Percentiles rank a stretch among this genome's conserved stretches.
These are phyloP conservation scores for Penicillium psychrosexuale DNA, from an alignment of 2,329 filamentous ascomycete species.

Conservation along the genomic window DNA sequence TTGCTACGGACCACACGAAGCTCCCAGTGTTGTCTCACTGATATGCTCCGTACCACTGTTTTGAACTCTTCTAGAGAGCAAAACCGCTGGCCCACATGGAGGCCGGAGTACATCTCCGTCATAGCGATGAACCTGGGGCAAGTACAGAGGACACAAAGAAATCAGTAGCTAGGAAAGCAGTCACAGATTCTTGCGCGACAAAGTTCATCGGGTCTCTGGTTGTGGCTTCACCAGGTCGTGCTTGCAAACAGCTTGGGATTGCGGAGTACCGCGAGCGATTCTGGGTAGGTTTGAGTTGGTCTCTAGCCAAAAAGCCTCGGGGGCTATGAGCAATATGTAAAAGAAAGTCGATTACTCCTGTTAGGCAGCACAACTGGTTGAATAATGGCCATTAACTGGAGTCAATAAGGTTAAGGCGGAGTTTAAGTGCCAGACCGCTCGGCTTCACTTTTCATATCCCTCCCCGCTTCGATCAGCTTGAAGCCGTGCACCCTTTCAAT, in stretches of 20 bases:
- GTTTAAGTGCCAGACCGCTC: constrained; percentile 21
- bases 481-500: background rate
- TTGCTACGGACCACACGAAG: constrained; percentile 41
- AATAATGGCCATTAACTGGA: background rate
- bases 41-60: constrained; percentile 38
- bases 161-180: constrained; percentile 15
- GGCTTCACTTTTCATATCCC: constrained; percentile 21
- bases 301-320: background rate
- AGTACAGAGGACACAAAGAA: constrained; percentile 14
- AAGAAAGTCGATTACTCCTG: background rate
- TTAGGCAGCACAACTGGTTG: constrained; percentile 2
- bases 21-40: constrained; percentile 43
- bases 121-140: constrained; percentile 22
- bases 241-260: constrained; percentile 5
- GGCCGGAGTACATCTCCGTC: constrained; percentile 41
- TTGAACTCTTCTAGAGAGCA: constrained; percentile 41
- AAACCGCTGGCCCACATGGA: constrained; percentile 40
- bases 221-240: constrained; percentile 5
- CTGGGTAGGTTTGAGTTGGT: background rate
- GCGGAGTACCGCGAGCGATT: constrained; percentile 12
- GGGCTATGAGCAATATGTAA: background rate
- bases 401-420: constrained; percentile 9
- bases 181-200: constrained; percentile 14
- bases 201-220: constrained; percentile 28
- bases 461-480: constrained; percentile 8